Conservation (phyloP, 495 filamentous ascomycete species). For the Daldinia grandis region DNA sequence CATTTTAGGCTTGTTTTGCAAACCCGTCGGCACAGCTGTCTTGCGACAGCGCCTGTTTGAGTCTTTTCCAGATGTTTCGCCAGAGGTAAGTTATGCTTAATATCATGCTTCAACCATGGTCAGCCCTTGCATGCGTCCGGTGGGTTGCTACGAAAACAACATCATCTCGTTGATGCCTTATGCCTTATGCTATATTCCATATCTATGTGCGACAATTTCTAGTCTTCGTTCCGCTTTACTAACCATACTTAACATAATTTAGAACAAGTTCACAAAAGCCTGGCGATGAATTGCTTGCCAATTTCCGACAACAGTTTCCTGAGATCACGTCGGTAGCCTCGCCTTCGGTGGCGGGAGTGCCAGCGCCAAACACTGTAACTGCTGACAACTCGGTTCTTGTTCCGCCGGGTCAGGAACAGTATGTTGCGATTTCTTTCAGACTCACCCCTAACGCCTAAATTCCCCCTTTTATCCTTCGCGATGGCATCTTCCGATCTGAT, state of each 20-base stretch:
- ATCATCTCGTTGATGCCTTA: conserved; percentile 32
- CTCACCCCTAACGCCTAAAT: conserved; percentile 6
- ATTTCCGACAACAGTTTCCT: conserved; percentile 82
- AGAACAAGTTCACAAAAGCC: conserved; percentile 90
- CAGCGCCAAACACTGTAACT: conserved; percentile 49
- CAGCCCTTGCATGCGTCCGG: conserved; percentile 30
- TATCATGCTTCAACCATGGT: conserved; percentile 4
- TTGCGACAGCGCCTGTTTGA: conserved; percentile 41
- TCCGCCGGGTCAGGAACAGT: conserved; percentile 61
- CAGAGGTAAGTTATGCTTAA: conserved; percentile 45
- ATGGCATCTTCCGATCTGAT: conserved; percentile 11
- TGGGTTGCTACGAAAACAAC: conserved; percentile 12
- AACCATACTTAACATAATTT: conserved; percentile 35
- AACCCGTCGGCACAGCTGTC: conserved; percentile 31
- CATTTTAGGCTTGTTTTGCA: conserved; percentile 33
- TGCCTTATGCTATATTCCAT: conserved; percentile 25
- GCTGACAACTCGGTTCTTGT: conserved; percentile 52
- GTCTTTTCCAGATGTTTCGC: conserved; percentile 49
- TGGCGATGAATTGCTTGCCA: conserved; percentile 80
- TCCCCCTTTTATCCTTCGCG: conserved; percentile 16
- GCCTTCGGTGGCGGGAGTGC: conserved; percentile 42
- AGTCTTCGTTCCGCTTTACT: conserved; percentile 31
- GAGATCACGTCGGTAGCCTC: conserved; percentile 60
- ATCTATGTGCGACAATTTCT: conserved; percentile 20
- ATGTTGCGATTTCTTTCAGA: conserved; percentile 41